Conservation (phyloP, 169 alveolate species). For the Toxoplasma gondii region DNA sequence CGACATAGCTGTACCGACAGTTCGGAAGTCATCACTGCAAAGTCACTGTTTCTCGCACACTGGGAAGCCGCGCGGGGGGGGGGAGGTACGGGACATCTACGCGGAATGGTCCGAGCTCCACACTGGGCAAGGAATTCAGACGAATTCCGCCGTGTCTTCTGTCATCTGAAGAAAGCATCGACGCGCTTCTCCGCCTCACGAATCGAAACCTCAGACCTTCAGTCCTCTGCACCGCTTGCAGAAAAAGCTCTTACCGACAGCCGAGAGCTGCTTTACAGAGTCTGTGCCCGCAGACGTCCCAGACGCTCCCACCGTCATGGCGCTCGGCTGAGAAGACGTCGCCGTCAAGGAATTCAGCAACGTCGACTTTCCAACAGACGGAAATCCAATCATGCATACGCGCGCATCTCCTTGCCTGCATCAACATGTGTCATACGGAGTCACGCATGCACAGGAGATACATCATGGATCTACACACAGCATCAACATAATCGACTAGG, state of each 20-base stretch:
- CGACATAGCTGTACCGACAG: no score
- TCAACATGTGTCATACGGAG: not conserved
- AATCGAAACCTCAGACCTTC: no score
- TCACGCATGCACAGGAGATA: no score
- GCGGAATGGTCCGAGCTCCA: no score
- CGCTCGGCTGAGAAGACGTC: slow-evolving; percentile 34
- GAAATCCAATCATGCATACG: slow-evolving; percentile 99
- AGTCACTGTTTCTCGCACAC: no score
- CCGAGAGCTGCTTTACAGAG: not conserved
- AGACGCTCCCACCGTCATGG: not conserved
- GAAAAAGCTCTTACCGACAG: slow-evolving; percentile 51
- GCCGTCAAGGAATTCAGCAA: slow-evolving; percentile 94
- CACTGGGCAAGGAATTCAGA: no score
- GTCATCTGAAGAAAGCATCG: not conserved
- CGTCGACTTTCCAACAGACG: slow-evolving; percentile 99
- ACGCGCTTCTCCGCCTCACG: not conserved
- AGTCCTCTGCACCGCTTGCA: no score
- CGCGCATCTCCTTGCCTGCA: slow-evolving; percentile 98
- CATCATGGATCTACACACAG: not conserved
- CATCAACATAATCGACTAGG: not conserved
- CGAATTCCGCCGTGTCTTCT: not conserved
- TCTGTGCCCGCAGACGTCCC: not conserved
- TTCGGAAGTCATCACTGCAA: no score
- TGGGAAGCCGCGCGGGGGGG: no score
- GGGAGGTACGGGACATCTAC: no score